A percentile compares a stretch with the other conserved stretches of the same genome.
phyloP scores from a whole-genome alignment of 73 alveolate species.

The Tetrahymena thermophila region DNA sequence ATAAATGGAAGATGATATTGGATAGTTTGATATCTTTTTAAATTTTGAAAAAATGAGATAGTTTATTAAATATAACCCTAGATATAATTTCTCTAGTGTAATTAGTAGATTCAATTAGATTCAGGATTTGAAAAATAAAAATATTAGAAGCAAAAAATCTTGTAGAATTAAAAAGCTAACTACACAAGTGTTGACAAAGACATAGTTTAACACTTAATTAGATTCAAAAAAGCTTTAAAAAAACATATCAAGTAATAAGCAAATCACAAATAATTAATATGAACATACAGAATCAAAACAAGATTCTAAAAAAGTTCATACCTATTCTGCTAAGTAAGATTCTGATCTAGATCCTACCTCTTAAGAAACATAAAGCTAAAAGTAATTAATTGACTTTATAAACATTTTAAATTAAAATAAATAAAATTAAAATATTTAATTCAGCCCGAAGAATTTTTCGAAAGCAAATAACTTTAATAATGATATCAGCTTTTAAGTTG shows the following conservation, averaged over 20 bases:
- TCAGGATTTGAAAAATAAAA: neutral
- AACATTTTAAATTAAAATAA: no score
- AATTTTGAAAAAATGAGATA: neutral
- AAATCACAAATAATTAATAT: neutral
- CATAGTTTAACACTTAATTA: neutral
- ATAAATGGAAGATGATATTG: neutral
- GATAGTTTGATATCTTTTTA: neutral
- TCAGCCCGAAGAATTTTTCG: neutral
- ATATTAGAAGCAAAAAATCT: neutral
- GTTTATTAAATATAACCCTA: neutral
- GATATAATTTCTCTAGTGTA: neutral
- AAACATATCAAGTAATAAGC: neutral
- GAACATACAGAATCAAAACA: neutral
- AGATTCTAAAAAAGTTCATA: neutral
- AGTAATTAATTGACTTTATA: neutral
- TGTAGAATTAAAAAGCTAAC: neutral
- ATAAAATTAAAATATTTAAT: no score
- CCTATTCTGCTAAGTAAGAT: neutral
- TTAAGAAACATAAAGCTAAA: neutral
- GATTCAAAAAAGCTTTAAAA: neutral
- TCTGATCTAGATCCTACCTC: neutral
- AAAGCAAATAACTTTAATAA: no score
- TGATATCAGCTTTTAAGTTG: neutral
- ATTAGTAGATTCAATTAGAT: neutral
- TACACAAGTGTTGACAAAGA: neutral